Base-by-base conservation (phyloP, 2,329 filamentous ascomycete genomes). In the Ustulina deusta region DNA sequence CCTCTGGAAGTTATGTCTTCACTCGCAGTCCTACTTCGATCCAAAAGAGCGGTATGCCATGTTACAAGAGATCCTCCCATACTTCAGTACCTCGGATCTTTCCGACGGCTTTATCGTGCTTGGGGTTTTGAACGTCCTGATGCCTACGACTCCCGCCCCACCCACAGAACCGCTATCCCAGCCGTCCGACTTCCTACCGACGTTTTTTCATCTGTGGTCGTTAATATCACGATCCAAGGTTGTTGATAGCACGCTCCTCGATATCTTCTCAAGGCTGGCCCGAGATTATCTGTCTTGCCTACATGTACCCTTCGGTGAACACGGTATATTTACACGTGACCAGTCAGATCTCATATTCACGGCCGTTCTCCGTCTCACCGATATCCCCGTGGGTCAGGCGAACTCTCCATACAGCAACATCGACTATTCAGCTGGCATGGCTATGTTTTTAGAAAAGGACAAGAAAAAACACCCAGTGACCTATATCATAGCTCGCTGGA, bases 131-230 rank as follows among this genome's bases (percentile, higher is more conserved):
- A 97, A 97, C 75, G 83, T 97, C 71, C 84, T 99, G 75, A 86
- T 99, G 69, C 96, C 96, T 20, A 97, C 95, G 7, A 89, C 90
- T 40, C 90, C 94, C 1, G 89, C 91, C 2, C 91, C 93, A 3
- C 85, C 89, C 29, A 89, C 89, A 34, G 88, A 91, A 73, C 84
- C 85, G 36, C 89, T 94, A 73, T 88, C 97, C n/a, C 90, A 94
- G 73, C 95, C 96, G 0, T 91, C 94, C 72, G 90, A 95, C 76
- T 95, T 97, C 75, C 83, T 98, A 40, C 96, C 96, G 2, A 97
- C 95, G 0, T 91, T 97, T 74, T 99, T 99, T 83, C 96, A 99
- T 79, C 82, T 98, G 1, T 99, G 96, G 96, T 96, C 94, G 1
- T 85, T 98, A 48, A 90, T 98, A 72, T 96, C 93, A 73, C 87